A percentile compares a stretch with the other conserved stretches of the same genome.
Conservation (phyloP, 192 early-diverging fungal species). For the Coemansia sp. region DNA sequence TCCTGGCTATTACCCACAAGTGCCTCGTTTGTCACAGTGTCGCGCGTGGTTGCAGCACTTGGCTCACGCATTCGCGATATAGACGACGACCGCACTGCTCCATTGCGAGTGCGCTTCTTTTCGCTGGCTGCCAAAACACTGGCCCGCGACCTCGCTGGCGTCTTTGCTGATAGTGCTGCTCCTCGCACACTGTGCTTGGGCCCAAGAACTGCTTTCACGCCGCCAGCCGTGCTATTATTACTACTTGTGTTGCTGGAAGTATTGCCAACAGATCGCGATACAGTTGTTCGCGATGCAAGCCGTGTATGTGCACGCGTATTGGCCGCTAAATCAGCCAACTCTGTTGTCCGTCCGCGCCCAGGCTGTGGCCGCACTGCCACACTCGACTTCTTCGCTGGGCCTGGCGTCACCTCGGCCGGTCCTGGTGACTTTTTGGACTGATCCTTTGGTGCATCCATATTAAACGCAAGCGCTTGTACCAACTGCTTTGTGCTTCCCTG, state of each 20-base stretch:
- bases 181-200: not conserved
- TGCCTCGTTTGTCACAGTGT: not conserved
- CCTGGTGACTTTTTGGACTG: not conserved
- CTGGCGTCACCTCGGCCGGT: constrained; percentile 5
- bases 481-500: constrained; percentile 23
- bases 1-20: not conserved
- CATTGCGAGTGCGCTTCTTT: constrained; percentile 50
- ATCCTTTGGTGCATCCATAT: not conserved
- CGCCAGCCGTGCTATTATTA: not conserved
- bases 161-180: constrained; percentile 14
- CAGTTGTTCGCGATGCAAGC: constrained; percentile 3
- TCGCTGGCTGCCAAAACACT: constrained; percentile 24
- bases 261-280: not conserved
- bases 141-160: constrained; percentile 17
- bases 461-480: constrained; percentile 5
- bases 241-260: not conserved
- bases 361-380: not conserved
- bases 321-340: constrained; percentile 2
- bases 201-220: not conserved
- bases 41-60: not conserved
- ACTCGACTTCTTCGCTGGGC: constrained; percentile 3
- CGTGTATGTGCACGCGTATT: constrained; percentile 19
- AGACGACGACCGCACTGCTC: constrained; percentile 20
- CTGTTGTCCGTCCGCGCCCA: not conserved
- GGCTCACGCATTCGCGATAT: constrained; percentile 5